phyloP scores from a whole-genome alignment of 2,329 filamentous ascomycete species.

The Penicillium hesseltinei region DNA sequence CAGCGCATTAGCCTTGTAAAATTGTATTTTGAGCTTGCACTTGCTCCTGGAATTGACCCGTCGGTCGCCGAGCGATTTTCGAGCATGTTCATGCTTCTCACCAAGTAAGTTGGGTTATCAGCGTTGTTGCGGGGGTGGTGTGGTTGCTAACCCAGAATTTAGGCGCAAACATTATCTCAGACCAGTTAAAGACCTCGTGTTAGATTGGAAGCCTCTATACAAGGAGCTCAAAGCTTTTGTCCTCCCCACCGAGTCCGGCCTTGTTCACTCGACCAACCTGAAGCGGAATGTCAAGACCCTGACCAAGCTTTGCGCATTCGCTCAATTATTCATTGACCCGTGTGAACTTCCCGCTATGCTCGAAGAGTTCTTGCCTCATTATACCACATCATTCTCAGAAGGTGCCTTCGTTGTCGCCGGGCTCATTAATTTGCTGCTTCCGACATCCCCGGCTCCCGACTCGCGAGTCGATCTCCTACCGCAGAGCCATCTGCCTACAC shows the following conservation, averaged over 20 bases:
- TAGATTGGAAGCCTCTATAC: constrained; percentile 93
- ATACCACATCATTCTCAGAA: constrained; percentile 88
- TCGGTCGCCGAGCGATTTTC: constrained; percentile 83
- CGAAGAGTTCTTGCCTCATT: constrained; percentile 78
- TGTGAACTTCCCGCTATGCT: constrained; percentile 77
- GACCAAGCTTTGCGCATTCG: constrained; percentile 85
- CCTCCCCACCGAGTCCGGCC: constrained; percentile 73
- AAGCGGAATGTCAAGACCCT: constrained; percentile 70
- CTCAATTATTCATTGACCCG: constrained; percentile 90
- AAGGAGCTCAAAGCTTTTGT: constrained; percentile 89
- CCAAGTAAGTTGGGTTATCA: constrained; percentile 64
- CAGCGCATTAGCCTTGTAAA: constrained; percentile 80
- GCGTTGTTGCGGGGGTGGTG: not conserved
- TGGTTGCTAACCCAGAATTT: constrained; percentile 22
- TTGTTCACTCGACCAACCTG: constrained; percentile 60
- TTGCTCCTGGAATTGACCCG: constrained; percentile 84
- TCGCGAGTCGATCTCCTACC: constrained; percentile 75
- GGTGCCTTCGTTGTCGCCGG: constrained; percentile 92
- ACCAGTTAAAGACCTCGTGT: constrained; percentile 79
- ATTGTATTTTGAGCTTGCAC: constrained; percentile 89
- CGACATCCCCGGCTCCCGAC: constrained; percentile 70
- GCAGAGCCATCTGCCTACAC: constrained; percentile 83
- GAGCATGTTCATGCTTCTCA: constrained; percentile 93
- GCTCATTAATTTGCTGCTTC: constrained; percentile 80
- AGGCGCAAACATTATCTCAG: constrained; percentile 95